A percentile compares a stretch with the other conserved stretches of the same genome.
These are phyloP conservation scores for Geotrichum macrosporum DNA, from an alignment of 1,139 yeast genomes.

Conservation along the genomic window DNA sequence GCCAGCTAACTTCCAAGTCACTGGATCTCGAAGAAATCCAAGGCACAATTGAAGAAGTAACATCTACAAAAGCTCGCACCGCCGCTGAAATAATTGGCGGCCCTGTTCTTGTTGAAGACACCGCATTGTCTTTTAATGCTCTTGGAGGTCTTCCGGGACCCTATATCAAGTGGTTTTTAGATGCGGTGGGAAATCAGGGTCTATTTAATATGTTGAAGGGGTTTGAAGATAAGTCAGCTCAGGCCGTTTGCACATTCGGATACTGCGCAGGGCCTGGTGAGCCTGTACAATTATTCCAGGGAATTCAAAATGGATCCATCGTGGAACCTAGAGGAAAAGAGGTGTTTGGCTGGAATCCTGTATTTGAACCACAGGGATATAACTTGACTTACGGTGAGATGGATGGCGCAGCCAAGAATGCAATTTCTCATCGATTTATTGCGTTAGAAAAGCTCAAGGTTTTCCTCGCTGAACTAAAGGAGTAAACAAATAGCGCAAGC, in stretches of 20 bases:
- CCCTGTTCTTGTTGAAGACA: slow-evolving; percentile 92
- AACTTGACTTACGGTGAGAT: slow-evolving; percentile 83
- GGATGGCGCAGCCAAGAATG: slow-evolving; percentile 69
- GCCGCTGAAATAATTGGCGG: slow-evolving; percentile 65
- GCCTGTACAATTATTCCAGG: slow-evolving; percentile 74
- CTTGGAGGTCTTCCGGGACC: slow-evolving; percentile 91
- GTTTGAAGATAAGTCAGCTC: slow-evolving; percentile 79
- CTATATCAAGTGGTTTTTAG: slow-evolving; percentile 80
- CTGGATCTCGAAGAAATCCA: slow-evolving; percentile 87
- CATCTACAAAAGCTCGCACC: slow-evolving; percentile 68
- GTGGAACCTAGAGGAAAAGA: slow-evolving; percentile 73
- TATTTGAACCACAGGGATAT: slow-evolving; percentile 71
- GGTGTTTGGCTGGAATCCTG: slow-evolving; percentile 92
- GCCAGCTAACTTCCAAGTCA: slow-evolving; percentile 44
- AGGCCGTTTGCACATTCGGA: slow-evolving; percentile 90
- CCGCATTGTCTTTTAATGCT: slow-evolving; percentile 81
- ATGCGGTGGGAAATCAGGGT: slow-evolving; percentile 66
- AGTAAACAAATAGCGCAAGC: not conserved
- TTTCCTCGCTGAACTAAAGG: slow-evolving; percentile 40
- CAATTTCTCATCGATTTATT: slow-evolving; percentile 78
- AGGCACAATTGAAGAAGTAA: slow-evolving; percentile 79
- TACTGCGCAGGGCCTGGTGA: slow-evolving; percentile 78
- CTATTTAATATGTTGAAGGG: slow-evolving; percentile 71
- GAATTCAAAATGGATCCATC: slow-evolving; percentile 73
- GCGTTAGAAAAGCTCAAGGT: slow-evolving; percentile 71